These are phyloP conservation scores for Penicillium capsulatum DNA, from an alignment of 2,329 filamentous ascomycete genomes.

Conservation along the genomic window DNA sequence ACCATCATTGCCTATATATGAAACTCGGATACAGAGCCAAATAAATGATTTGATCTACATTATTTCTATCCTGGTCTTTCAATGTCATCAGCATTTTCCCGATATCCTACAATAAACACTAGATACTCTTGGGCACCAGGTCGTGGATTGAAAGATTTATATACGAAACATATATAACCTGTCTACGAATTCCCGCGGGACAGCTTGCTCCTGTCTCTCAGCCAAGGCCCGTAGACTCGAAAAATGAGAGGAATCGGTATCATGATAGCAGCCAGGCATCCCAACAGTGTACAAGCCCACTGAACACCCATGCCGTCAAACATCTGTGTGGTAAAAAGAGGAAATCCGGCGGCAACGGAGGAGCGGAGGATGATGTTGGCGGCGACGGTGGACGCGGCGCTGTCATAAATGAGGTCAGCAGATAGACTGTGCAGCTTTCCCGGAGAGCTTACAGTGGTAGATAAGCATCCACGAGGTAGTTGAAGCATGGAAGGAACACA, in stretches of 20 bases:
- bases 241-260: slow-evolving; percentile 31
- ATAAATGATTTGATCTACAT: too few relatives aligned
- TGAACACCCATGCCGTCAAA: slow-evolving; percentile 32
- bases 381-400: slow-evolving; percentile 34
- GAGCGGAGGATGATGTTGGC: slow-evolving; percentile 35
- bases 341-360: slow-evolving; percentile 29
- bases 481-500: slow-evolving; percentile 31
- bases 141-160: too few relatives aligned
- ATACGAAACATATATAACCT: too few relatives aligned
- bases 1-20: too few relatives aligned
- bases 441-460: slow-evolving; percentile 31
- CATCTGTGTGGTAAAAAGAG: slow-evolving; percentile 33
- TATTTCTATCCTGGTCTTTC: too few relatives aligned
- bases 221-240: slow-evolving; percentile 21
- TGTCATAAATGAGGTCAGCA: slow-evolving; percentile 6
- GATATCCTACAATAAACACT: too few relatives aligned
- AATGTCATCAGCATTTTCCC: too few relatives aligned
- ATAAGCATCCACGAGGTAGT: slow-evolving; percentile 37
- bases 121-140: too few relatives aligned
- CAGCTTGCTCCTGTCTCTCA: slow-evolving; percentile 24
- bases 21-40: too few relatives aligned
- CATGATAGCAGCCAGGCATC: slow-evolving; percentile 30
- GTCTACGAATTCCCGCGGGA: too few relatives aligned
- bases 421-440: background rate
- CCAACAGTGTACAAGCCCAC: slow-evolving; percentile 35